These are phyloP conservation scores for Crithidia acanthocephali DNA, from an alignment of 208 protist species.

Conservation along the genomic window DNA sequence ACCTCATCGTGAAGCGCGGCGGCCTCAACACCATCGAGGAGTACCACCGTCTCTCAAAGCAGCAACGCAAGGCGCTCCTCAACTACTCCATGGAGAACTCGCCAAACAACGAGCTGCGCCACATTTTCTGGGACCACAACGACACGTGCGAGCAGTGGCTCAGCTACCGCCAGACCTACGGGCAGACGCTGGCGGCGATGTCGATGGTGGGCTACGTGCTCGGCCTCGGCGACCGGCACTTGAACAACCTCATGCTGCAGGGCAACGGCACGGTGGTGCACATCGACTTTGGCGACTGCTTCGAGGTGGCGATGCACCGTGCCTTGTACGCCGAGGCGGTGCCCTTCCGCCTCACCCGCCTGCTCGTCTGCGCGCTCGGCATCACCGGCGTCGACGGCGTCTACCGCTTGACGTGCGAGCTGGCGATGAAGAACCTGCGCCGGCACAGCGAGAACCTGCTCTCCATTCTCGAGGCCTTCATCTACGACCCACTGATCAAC, in stretches of 20 bases:
- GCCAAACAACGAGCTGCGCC: slow-evolving; percentile 95
- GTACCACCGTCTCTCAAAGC: slow-evolving; percentile 82
- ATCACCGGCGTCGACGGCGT: slow-evolving; percentile 98
- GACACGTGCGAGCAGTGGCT: slow-evolving; percentile 99
- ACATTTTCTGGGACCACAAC: slow-evolving; percentile 98
- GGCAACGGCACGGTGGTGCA: slow-evolving; percentile 98
- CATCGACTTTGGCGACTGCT: slow-evolving; percentile 99
- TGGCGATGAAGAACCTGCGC: slow-evolving; percentile 98
- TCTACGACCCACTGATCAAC: slow-evolving; percentile 99
- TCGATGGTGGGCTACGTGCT: slow-evolving; percentile 99
- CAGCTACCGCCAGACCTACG: slow-evolving; percentile 98
- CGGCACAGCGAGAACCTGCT: slow-evolving; percentile 98
- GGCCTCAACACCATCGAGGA: slow-evolving; percentile 77
- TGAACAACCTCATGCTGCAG: slow-evolving; percentile 99
- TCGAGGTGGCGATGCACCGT: slow-evolving; percentile 99
- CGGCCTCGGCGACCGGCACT: slow-evolving; percentile 99
- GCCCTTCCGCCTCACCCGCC: slow-evolving; percentile 99
- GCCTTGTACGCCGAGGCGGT: slow-evolving; percentile 99
- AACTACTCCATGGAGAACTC: slow-evolving; percentile 94
- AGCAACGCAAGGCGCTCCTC: slow-evolving; percentile 88
- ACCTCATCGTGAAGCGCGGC: slow-evolving; percentile 80
- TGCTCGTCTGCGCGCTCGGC: slow-evolving; percentile 99
- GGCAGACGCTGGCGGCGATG: slow-evolving; percentile 99
- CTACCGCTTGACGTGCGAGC: slow-evolving; percentile 97
- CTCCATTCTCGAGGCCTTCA: slow-evolving; percentile 99